A percentile compares a stretch with the other conserved stretches of the same genome.
phyloP scores from a whole-genome alignment of 2,329 filamentous ascomycete genomes.

The Massarina eburnea region DNA sequence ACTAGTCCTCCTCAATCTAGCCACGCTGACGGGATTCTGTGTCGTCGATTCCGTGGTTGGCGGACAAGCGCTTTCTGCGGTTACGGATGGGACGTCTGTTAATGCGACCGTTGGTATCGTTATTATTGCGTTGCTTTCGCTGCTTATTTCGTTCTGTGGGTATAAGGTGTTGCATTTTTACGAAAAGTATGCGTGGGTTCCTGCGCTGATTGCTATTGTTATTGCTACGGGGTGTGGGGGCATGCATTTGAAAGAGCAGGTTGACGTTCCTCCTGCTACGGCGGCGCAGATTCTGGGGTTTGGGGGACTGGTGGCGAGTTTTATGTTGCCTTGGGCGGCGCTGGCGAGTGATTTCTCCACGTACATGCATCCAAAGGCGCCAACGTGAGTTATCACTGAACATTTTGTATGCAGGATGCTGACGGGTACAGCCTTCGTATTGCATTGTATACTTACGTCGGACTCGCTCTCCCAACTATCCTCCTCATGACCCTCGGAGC shows the following conservation, averaged over 20 bases:
- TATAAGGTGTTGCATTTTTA: constrained; percentile 59
- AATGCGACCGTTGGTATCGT: constrained; percentile 61
- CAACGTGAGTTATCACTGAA: constrained; percentile 45
- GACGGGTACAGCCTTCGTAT: constrained; percentile 38
- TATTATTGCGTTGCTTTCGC: constrained; percentile 58
- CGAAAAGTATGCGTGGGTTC: constrained; percentile 61
- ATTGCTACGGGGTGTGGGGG: constrained; percentile 60
- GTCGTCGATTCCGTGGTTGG: constrained; percentile 64
- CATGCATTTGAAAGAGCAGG: constrained; percentile 53
- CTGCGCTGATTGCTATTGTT: constrained; percentile 56
- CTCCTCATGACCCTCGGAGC: constrained; percentile 65
- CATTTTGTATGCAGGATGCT: background rate
- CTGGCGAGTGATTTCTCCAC: constrained; percentile 63
- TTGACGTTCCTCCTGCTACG: constrained; percentile 44
- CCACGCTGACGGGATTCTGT: constrained; percentile 64
- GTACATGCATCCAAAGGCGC: constrained; percentile 60
- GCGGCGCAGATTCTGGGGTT: constrained; percentile 57
- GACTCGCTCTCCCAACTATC: constrained; percentile 58
- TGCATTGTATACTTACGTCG: constrained; percentile 60
- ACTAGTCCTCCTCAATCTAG: constrained; percentile 64
- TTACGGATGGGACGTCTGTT: constrained; percentile 42
- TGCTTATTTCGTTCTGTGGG: constrained; percentile 65
- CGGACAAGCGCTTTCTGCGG: constrained; percentile 51
- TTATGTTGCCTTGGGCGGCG: constrained; percentile 64
- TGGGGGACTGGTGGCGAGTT: constrained; percentile 63